These are phyloP conservation scores for Trametes versicolor DNA, from an alignment of 1,284 basidiomycete species.

Conservation along the genomic window DNA sequence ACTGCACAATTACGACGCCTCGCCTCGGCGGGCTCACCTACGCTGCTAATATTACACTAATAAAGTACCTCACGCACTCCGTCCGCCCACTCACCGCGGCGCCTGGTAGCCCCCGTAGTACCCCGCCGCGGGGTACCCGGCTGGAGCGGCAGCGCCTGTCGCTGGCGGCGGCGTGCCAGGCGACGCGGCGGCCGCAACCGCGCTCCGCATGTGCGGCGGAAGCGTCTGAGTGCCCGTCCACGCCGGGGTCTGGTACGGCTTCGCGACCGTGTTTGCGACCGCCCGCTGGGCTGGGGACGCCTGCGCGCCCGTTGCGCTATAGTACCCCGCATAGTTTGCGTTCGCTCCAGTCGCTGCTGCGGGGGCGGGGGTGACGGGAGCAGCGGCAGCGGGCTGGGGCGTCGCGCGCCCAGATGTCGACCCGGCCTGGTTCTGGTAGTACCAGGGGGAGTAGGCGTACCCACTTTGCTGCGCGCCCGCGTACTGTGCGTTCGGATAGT, in stretches of 20 bases:
- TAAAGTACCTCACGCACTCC: slow-evolving; percentile 13
- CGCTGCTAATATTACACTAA: slow-evolving; percentile 33
- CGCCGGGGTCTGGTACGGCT: slow-evolving; percentile 42
- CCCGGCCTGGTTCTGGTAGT: slow-evolving; percentile 41
- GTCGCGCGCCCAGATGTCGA: slow-evolving; percentile 56
- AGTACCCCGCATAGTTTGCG: slow-evolving; percentile 18
- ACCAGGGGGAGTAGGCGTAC: slow-evolving; percentile 50
- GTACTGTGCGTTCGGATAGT: slow-evolving; percentile 44
- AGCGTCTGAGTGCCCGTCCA: slow-evolving; percentile 47
- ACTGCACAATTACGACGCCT: background rate
- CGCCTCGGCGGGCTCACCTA: background rate
- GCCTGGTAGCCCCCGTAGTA: slow-evolving; percentile 42
- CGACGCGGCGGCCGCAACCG: slow-evolving; percentile 28
- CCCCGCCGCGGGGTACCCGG: slow-evolving; percentile 28
- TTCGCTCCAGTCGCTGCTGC: background rate
- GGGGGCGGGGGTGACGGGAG: background rate
- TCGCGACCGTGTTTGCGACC: slow-evolving; percentile 57
- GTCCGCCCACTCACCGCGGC: slow-evolving; percentile 30
- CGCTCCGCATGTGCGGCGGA: slow-evolving; percentile 51
- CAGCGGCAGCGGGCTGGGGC: slow-evolving; percentile 52
- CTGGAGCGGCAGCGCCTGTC: slow-evolving; percentile 5
- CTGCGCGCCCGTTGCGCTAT: slow-evolving; percentile 40
- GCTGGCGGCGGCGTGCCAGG: slow-evolving; percentile 40
- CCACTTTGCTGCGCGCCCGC: slow-evolving; percentile 36
- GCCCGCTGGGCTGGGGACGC: slow-evolving; percentile 25